Base-by-base conservation (phyloP, 1,139 yeast genomes). In the Diutina scorzettiae region DNA sequence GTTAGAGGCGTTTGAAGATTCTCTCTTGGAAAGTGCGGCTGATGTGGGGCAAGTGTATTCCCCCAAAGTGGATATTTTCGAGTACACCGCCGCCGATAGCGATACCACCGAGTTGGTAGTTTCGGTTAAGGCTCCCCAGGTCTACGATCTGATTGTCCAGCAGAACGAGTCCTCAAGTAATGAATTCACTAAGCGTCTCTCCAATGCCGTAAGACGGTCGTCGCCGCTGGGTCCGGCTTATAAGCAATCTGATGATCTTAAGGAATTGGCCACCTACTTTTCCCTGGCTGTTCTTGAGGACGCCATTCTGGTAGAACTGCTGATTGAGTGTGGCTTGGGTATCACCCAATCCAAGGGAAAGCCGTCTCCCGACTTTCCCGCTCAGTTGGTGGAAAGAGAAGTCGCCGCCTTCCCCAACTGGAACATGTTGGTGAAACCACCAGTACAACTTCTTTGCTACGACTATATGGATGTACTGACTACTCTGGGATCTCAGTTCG, bases 401-500 rank as follows among this genome's bases (percentile, higher is more conserved):
- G 16, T 34, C n/a, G 5, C 17, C 9, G 11, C n/a, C 8, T 34
- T 34, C 14, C 17, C 6, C 11, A 28, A 34, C 9, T 34, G 19
- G 14, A 1, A 4, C 12, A 19, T 23, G 29, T 14, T 34, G 18
- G 28, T 12, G n/a, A 4, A 4, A 4, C 18, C 39, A 7, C 39
- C 39, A 8, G 19, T 23, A 4, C 11, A 14, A 11, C 29, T 34
- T n/a, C 18, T 34, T 2, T 34, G 39, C 18, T 34, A 7, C 14
- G 39, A 34, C 17, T 34, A 34, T 14, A 23, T 34, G 29, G 39
- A 34, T 12, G 16, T 34, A 8, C 23, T 23, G 18, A 34, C 39
- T 19, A 34, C 39, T 3, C 39, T n/a, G 19, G 39, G 39, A 8
- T 14, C 28, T 3, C 27, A 19, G 7, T 34, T 34, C 11, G 39